Conservation (phyloP, 306 rosid species). For the Alnus glutinosa region DNA sequence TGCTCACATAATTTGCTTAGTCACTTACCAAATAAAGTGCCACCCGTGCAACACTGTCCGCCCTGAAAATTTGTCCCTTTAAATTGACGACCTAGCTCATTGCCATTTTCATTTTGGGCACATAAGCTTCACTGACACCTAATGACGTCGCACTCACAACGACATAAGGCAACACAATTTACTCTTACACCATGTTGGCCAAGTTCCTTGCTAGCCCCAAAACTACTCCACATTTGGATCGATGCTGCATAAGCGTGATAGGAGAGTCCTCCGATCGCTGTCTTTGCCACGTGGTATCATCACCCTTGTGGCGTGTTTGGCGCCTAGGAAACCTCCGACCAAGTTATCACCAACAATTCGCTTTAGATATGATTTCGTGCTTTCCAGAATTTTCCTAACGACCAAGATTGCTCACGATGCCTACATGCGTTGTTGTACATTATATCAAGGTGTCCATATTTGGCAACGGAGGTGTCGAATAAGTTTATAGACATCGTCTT, state of each 20-base stretch:
- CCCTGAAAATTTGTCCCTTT: constrained; percentile 15
- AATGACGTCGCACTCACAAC: not conserved
- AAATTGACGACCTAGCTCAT: constrained; percentile 7
- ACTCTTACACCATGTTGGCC: constrained; percentile 35
- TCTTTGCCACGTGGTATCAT: constrained; percentile 28
- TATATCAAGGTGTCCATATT: constrained; percentile 22
- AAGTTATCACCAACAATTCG: not conserved
- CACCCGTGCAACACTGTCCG: constrained; percentile 16
- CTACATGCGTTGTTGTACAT: constrained; percentile 30
- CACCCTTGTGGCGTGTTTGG: constrained; percentile 33
- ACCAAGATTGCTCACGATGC: not conserved
- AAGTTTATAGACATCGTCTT: not conserved
- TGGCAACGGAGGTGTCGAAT: constrained; percentile 8
- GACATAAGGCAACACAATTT: constrained; percentile 27
- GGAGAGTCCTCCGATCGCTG: not conserved
- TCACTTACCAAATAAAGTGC: constrained; percentile 32
- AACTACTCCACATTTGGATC: no score
- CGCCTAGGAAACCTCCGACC: constrained; percentile 4
- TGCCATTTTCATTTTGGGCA: not conserved
- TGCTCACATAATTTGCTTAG: constrained; percentile 28
- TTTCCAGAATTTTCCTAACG: not conserved
- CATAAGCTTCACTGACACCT: not conserved
- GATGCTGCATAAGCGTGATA: no score
- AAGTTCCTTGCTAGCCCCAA: no score
- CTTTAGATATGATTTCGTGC: constrained; percentile 10